Percentiles rank a stretch among this genome's conserved stretches.
phyloP scores from a whole-genome alignment of 2,329 filamentous ascomycete genomes.

The Hypoxylon sp. region DNA sequence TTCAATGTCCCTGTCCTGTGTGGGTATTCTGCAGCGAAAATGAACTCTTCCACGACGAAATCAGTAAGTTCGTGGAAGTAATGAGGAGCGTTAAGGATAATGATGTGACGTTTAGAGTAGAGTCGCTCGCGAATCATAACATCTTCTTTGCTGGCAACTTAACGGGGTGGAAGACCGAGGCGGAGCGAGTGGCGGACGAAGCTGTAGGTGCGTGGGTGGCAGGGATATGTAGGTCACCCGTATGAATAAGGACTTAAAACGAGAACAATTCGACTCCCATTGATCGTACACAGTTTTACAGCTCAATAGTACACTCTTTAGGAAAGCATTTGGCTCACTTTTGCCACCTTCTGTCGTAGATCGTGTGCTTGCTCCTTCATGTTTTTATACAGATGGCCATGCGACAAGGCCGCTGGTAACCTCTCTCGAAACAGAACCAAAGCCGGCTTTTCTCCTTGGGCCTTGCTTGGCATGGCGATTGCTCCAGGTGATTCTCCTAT shows the following conservation, averaged over 20 bases:
- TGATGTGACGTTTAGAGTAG: background rate
- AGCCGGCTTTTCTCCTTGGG: background rate
- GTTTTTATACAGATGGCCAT: conserved; percentile 1
- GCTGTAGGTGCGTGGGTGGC: background rate
- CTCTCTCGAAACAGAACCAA: background rate
- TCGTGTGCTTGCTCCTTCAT: conserved; percentile 5
- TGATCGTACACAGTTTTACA: too few relatives aligned
- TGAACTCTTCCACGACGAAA: background rate
- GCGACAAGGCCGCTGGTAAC: background rate
- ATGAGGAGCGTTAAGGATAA: background rate
- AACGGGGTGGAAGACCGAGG: background rate
- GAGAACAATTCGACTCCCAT: too few relatives aligned
- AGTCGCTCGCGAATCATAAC: background rate
- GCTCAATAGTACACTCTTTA: too few relatives aligned
- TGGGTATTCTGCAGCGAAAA: background rate
- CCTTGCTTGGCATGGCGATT: background rate
- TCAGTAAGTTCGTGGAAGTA: background rate
- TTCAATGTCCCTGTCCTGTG: background rate
- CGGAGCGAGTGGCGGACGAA: background rate
- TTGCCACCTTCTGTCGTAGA: conserved; percentile 1
- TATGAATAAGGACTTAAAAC: too few relatives aligned
- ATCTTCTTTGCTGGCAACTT: background rate
- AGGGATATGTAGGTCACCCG: too few relatives aligned
- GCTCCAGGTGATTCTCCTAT: background rate
- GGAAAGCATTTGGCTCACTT: conserved; percentile 1